These are phyloP conservation scores for Candida koratica DNA, from an alignment of 805 yeast species.

Conservation along the genomic window DNA sequence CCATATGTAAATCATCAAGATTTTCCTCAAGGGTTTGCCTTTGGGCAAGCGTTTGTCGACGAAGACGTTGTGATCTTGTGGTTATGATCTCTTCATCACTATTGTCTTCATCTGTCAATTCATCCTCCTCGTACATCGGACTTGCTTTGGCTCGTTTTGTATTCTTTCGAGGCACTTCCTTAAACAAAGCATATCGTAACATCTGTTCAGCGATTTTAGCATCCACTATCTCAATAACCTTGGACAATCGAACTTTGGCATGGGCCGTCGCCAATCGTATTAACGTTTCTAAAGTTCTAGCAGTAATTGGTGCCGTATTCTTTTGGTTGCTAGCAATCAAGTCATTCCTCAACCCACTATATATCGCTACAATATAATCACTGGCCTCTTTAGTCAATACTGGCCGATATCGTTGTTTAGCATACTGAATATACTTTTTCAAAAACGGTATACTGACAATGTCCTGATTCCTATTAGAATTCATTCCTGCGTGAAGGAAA, in stretches of 20 bases:
- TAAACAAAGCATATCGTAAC: constrained; percentile 80
- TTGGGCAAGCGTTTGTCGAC: neutral
- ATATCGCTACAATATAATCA: constrained; percentile 73
- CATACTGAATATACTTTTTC: constrained; percentile 89
- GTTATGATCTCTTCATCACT: constrained; percentile 29
- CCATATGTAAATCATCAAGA: constrained; percentile 28
- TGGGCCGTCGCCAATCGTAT: constrained; percentile 95
- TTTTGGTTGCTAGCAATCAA: constrained; percentile 58
- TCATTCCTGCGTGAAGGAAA: constrained; percentile 75
- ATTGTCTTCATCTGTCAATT: constrained; percentile 28
- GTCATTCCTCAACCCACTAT: constrained; percentile 78
- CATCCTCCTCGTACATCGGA: constrained; percentile 24
- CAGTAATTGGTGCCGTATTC: constrained; percentile 90
- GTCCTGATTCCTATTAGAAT: constrained; percentile 15
- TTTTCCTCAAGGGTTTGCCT: constrained; percentile 20
- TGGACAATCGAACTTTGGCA: constrained; percentile 88
- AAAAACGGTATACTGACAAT: constrained; percentile 73
- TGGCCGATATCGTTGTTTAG: constrained; percentile 84
- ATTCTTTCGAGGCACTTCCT: constrained; percentile 53
- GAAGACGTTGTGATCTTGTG: neutral
- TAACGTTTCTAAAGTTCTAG: constrained; percentile 95
- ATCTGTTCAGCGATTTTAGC: constrained; percentile 83
- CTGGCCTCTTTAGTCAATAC: constrained; percentile 73
- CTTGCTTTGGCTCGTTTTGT: constrained; percentile 27
- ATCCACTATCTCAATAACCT: constrained; percentile 68